A percentile compares a stretch with the other conserved stretches of the same genome.
phyloP scores from a whole-genome alignment of 805 yeast species.

The Metschnikowia corniflorae region DNA sequence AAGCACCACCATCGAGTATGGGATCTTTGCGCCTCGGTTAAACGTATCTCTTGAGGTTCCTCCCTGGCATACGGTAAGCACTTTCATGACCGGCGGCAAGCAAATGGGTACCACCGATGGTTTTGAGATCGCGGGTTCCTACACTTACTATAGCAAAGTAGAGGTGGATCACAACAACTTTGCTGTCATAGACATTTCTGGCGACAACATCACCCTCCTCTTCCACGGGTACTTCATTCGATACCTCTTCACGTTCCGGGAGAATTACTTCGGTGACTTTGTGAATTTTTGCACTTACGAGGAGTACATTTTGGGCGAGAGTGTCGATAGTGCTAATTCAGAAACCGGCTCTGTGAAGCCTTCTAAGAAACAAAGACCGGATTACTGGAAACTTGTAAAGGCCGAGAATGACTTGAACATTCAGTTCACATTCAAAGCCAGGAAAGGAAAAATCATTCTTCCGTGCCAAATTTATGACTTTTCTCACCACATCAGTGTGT shows the following conservation, averaged over 20 bases:
- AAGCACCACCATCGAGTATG: constrained; percentile 49
- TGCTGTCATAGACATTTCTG: constrained; percentile 58
- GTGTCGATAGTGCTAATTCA: constrained; percentile 3
- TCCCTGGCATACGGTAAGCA: constrained; percentile 84
- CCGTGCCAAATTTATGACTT: constrained; percentile 73
- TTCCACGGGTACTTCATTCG: constrained; percentile 77
- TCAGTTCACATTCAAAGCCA: constrained; percentile 64
- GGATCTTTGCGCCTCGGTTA: constrained; percentile 53
- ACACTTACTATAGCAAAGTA: constrained; percentile 54
- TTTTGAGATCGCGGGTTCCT: constrained; percentile 61
- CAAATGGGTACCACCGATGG: constrained; percentile 66
- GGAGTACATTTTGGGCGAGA: constrained; percentile 51
- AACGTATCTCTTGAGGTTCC: constrained; percentile 72
- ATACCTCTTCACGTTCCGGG: constrained; percentile 71
- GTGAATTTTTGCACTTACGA: constrained; percentile 82
- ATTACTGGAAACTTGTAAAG: constrained; percentile 41
- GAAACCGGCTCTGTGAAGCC: not conserved
- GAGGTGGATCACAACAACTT: constrained; percentile 70
- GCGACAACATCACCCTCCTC: constrained; percentile 63
- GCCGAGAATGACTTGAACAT: constrained; percentile 75
- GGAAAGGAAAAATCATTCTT: constrained; percentile 65
- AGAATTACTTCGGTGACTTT: constrained; percentile 87
- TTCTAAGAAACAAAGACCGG: constrained; percentile 14
- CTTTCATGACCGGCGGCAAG: constrained; percentile 56
- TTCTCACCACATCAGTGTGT: constrained; percentile 55